Base-by-base conservation (phyloP, 805 yeast species). In the Yueomyces sinensis region DNA sequence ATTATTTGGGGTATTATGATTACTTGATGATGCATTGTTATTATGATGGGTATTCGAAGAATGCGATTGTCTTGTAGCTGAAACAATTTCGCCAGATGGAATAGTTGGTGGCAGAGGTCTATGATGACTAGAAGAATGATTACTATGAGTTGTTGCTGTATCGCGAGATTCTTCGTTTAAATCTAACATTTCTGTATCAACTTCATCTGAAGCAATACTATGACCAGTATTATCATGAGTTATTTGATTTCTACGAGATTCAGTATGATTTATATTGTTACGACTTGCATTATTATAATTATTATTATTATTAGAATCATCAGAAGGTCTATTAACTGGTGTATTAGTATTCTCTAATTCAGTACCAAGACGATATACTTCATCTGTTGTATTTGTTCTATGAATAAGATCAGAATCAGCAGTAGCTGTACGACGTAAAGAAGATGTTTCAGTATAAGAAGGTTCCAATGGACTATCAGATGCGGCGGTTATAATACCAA, bases 191-290 rank as follows among this genome's bases (percentile, higher is more conserved):
- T 20, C 11, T 20, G 24, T 20, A 20, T 20, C 24, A 20, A 20
- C 11, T 11, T 20, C 24, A 20, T 20, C 24, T 7, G 24, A 20
- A 15, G 31, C 31, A 11, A 14, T 31, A 15, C 31, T 32, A 6
- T 28, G 32, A n/a, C 29, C 32, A 20, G 32, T 34, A 23, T 27
- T 36, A 24, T 32, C 35, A 17, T 37, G 15, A 14, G 38, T 31
- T 27, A 37, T 17, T 3, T 14, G 14, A 20, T 17, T 22, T 32
- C 31, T 24, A n/a, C n/a, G n/a, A n/a, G n/a, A n/a, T n/a, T n/a
- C n/a, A n/a, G 28, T 32, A 17, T 30, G 33, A 30, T 33, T 31
- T 25, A 22, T 24, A 20, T 22, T 29, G 17, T 19, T 34, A 16
- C n/a, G 24, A 22, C 7, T 22, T 22, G 24, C 11, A 11, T 22